These are phyloP conservation scores for Wallacemonas sp. DNA, from an alignment of 208 protist genomes.

Conservation along the genomic window DNA sequence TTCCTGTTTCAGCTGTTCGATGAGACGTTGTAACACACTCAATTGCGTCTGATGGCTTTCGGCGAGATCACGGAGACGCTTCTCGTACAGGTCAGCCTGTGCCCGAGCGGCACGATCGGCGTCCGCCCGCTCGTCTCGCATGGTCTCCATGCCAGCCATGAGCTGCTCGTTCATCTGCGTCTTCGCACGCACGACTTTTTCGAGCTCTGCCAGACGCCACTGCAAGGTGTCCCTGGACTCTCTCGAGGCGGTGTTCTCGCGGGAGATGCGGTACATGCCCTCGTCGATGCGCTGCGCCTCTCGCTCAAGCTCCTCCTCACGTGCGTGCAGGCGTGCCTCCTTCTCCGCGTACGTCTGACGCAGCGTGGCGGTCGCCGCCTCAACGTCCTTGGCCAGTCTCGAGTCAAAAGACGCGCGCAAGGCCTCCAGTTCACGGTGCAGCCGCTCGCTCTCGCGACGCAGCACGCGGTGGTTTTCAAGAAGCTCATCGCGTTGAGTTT, in stretches of 20 bases:
- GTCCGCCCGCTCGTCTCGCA: conserved; percentile 22
- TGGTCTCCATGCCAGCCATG: conserved; percentile 12
- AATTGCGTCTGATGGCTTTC: conserved; percentile 21
- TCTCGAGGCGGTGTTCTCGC: conserved; percentile 16
- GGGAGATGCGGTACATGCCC: conserved; percentile 14
- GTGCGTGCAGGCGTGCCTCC: conserved; percentile 35
- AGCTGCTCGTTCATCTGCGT: conserved; percentile 20
- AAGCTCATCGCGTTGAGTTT: conserved; percentile 34
- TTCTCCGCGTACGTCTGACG: conserved; percentile 24
- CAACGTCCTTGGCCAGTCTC: conserved; percentile 16
- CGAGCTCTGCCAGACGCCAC: conserved; percentile 20
- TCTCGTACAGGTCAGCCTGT: neutral
- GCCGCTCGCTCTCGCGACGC: conserved; percentile 21
- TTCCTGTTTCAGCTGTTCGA: conserved; percentile 22
- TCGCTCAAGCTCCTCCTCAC: conserved; percentile 25
- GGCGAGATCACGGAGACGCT: neutral
- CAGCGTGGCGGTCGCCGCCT: conserved; percentile 22
- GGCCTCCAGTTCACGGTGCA: conserved; percentile 22
- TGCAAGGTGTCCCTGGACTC: conserved; percentile 18
- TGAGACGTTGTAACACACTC: conserved; percentile 16
- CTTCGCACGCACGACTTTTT: conserved; percentile 14
- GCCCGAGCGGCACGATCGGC: conserved; percentile 6
- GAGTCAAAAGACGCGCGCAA: conserved; percentile 24
- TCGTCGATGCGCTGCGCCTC: conserved; percentile 20
- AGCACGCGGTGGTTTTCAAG: conserved; percentile 38